These are phyloP conservation scores for Cocos nucifera DNA, from an alignment of 176 grass and related monocot genomes.

Conservation along the genomic window DNA sequence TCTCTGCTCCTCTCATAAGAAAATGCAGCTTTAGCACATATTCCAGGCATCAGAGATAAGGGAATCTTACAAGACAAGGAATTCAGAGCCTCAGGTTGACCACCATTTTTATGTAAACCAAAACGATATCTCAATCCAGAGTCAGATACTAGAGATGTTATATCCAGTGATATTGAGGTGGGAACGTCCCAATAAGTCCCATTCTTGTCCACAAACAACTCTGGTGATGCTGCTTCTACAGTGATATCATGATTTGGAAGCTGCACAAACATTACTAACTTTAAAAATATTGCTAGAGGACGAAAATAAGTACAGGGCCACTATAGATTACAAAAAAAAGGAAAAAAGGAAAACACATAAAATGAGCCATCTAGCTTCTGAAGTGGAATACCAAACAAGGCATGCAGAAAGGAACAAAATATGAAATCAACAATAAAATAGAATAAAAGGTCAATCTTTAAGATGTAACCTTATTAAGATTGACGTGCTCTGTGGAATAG, in stretches of 20 bases:
- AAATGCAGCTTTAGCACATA: slow-evolving; percentile 28
- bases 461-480: too few species aligned
- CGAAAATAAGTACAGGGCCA: not conserved
- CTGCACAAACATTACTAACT: slow-evolving; percentile 4
- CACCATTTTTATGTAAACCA: slow-evolving; percentile 24
- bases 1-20: slow-evolving; percentile 24
- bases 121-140: slow-evolving; percentile 22
- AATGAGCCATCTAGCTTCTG: not conserved
- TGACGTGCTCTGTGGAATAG: too few species aligned
- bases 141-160: slow-evolving; percentile 21
- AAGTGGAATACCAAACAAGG: too few species aligned
- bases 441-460: too few species aligned
- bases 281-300: not conserved
- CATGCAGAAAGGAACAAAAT: too few species aligned
- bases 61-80: not conserved
- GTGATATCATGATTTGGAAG: slow-evolving; percentile 22
- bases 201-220: slow-evolving; percentile 29
- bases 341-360: not conserved
- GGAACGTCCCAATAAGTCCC: slow-evolving; percentile 32
- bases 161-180: slow-evolving; percentile 21
- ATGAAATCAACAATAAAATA: too few species aligned
- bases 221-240: slow-evolving; percentile 21
- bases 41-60: slow-evolving; percentile 18
- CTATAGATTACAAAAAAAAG: not conserved
- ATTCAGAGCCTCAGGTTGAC: slow-evolving; percentile 18